phyloP scores from a whole-genome alignment of 257 asterid genomes.

The Capsicum chinense region DNA sequence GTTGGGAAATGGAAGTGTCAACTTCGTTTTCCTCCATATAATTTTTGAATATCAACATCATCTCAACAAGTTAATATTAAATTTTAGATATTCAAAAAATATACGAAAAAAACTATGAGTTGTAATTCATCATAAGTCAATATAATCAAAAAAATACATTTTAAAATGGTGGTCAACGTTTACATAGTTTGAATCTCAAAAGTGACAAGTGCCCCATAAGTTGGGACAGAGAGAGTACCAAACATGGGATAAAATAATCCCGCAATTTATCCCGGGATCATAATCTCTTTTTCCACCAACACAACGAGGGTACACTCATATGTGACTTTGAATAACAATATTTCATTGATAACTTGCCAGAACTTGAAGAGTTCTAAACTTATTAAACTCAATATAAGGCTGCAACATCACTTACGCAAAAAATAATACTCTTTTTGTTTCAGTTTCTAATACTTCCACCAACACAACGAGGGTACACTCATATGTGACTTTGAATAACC shows the following conservation, averaged over 20 bases:
- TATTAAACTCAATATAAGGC: neutral
- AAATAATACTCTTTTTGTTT: neutral
- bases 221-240: neutral
- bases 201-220: neutral
- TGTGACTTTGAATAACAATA: neutral
- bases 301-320: neutral
- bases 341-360: neutral
- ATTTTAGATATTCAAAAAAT: neutral
- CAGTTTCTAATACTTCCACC: neutral
- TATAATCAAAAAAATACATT: neutral
- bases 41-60: neutral
- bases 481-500: neutral
- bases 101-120: neutral
- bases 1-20: neutral
- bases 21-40: neutral
- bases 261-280: neutral
- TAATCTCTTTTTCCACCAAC: neutral
- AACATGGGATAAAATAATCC: neutral
- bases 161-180: neutral
- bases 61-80: neutral
- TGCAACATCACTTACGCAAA: neutral
- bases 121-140: neutral
- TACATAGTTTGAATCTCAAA: neutral
- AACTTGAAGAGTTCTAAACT: neutral
- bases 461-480: neutral